Evolutionary conservation across 352 stramenopile species (phyloP).

Genomic region (Pythium sukuiense): DNA sequence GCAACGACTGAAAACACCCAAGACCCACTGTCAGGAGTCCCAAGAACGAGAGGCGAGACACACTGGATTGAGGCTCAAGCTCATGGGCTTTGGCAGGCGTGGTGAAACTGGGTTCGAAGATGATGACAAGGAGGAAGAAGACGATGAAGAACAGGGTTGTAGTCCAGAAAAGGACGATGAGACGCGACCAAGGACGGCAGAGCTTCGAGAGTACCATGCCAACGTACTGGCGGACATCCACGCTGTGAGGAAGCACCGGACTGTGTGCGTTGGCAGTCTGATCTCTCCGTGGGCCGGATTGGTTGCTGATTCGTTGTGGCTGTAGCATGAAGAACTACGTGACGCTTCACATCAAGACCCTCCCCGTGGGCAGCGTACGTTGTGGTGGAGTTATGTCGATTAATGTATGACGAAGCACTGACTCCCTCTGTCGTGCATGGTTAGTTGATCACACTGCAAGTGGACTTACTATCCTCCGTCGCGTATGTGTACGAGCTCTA

Average conservation of each 20-base stretch:
- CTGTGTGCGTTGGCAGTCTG: slow-evolving; percentile 38
- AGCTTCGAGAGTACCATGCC: slow-evolving; percentile 47
- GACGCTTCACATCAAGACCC: slow-evolving; percentile 68
- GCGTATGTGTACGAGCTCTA: slow-evolving; percentile 81
- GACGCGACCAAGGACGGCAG: neutral
- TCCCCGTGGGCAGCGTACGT: slow-evolving; percentile 70
- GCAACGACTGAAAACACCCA: slow-evolving; percentile 53
- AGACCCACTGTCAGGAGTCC: slow-evolving; percentile 50
- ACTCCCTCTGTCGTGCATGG: neutral
- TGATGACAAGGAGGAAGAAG: slow-evolving; percentile 1
- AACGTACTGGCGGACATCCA: slow-evolving; percentile 48
- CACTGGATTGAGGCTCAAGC: slow-evolving; percentile 45
- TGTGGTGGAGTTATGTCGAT: no score
- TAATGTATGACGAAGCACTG: no score
- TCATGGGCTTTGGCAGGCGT: slow-evolving; percentile 33
- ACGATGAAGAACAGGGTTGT: neutral
- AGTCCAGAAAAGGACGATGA: slow-evolving; percentile 5
- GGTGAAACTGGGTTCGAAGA: slow-evolving; percentile 8
- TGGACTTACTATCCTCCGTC: slow-evolving; percentile 54
- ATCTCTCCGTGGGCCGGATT: neutral
- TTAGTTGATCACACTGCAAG: slow-evolving; percentile 57
- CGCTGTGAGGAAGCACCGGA: slow-evolving; percentile 56
- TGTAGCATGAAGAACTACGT: slow-evolving; percentile 57
- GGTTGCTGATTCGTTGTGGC: neutral
- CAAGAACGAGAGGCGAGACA: slow-evolving; percentile 42